These are phyloP conservation scores for Penicillium sp. DNA, from an alignment of 2,329 filamentous ascomycete genomes.

Conservation along the genomic window DNA sequence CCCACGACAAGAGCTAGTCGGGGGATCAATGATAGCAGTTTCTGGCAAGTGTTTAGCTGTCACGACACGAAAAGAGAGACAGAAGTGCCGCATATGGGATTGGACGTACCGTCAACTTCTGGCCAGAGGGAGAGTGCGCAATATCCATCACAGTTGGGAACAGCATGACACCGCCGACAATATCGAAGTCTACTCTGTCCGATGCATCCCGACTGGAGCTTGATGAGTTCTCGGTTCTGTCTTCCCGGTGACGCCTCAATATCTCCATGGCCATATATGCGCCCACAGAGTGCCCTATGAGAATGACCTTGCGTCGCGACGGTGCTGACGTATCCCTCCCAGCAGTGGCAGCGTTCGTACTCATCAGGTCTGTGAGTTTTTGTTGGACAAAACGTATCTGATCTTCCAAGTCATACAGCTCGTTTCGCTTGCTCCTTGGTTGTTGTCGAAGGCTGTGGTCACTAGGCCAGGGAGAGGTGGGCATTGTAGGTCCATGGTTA, in stretches of 20 bases:
- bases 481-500: not conserved
- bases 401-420: conserved; percentile 44
- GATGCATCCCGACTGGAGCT: too few species aligned
- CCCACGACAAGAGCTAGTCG: conserved; percentile 38
- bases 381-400: conserved; percentile 51
- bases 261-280: conserved; percentile 69
- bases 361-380: conserved; percentile 43
- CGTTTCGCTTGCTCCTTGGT: not conserved
- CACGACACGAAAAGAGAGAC: not conserved
- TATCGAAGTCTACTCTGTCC: conserved; percentile 32
- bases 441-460: not conserved
- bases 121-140: conserved; percentile 59
- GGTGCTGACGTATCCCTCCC: not conserved
- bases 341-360: not conserved
- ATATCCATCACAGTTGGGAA: conserved; percentile 76
- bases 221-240: too few species aligned
- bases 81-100: not conserved
- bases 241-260: conserved; percentile 55
- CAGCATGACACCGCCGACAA: conserved; percentile 59
- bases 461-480: not conserved
- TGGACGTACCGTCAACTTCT: conserved; percentile 45
- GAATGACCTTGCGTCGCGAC: conserved; percentile 49
- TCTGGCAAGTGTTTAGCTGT: conserved; percentile 17
- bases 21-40: conserved; percentile 35
- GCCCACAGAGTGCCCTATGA: conserved; percentile 73